Evolutionary conservation across 495 filamentous ascomycete genomes (phyloP), one percentile per base, ranked within the genome.

Genomic region (Sporormia fimetaria): DNA sequence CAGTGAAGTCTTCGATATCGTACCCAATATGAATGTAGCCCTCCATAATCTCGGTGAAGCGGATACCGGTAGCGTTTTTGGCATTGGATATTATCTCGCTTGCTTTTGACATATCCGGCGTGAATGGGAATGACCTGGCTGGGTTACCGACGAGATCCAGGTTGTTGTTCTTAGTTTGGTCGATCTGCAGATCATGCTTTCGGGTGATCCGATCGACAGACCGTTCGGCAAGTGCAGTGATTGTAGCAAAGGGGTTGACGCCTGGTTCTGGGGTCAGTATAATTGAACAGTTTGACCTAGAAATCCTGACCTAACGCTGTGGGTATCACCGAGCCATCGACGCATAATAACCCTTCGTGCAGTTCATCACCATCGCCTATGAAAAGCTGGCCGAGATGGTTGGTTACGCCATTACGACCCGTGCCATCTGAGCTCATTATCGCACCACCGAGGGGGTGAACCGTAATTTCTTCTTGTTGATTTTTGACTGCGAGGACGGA

Each of bases 191-290:
- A 1, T 53, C 49, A 9, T 63, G 39, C 24, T 60, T 55, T 41
- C 54, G 43, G 4, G 63, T 59, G 31, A 74, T 66, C 2, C 59
- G 56, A 35, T 71, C 68, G 7, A 81, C 64, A 0, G 69, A 71
- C 21, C 78, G 66, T 57, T 81, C 76, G 0, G 78, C 74, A 17
- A 83, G 64, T 14, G 78, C 76, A 0, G 77, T 68, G 25, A 81
- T 80, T 2, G 77, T 83, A 11, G 75, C 79, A 40, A 80, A 71
- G n/a, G 76, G 76, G 49, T 82, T 82, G 9, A 74, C 73, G 6
- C 35, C 43, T 44, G 15, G 3, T 14, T 2, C 10, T n/a, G n/a
- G n/a, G n/a, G 25, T 43, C 14, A 43, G 16, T 16, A 16, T 21
- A 14, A 36, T 3, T 11, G 4, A 22, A 5, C 6, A 7, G n/a